Evolutionary conservation across 225 moss, liverwort and hornwort genomes (phyloP).

Genomic region (Pseudisothecium myosuroides): DNA sequence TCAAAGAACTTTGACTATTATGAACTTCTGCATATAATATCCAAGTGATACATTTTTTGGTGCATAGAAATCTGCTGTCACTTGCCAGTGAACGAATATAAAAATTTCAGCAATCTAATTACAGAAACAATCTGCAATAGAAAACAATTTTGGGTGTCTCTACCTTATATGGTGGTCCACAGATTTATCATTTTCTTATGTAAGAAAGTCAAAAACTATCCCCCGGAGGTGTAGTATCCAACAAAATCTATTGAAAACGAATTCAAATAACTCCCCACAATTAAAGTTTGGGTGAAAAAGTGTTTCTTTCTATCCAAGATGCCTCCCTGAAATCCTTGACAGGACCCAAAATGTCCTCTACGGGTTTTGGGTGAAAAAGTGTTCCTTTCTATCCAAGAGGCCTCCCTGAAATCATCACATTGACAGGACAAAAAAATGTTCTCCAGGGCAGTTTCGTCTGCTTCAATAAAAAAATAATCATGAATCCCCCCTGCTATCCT

Average conservation of each 20-base stretch:
- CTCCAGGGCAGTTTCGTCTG: too few relatives aligned
- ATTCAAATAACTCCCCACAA: not conserved
- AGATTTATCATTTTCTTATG: not conserved
- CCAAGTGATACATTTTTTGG: not conserved
- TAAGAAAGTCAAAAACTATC: too few relatives aligned
- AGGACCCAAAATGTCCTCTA: not conserved
- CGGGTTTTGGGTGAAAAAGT: too few relatives aligned
- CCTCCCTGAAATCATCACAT: too few relatives aligned
- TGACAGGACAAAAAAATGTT: too few relatives aligned
- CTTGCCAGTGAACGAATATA: not conserved
- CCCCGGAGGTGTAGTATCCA: accelerated
- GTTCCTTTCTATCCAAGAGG: too few relatives aligned
- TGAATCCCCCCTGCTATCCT: not conserved
- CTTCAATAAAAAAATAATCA: too few relatives aligned
- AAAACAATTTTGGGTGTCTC: too few relatives aligned
- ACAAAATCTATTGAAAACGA: not conserved
- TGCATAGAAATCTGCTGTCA: not conserved
- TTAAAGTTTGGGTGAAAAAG: too few relatives aligned
- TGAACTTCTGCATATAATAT: accelerated
- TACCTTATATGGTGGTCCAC: too few relatives aligned
- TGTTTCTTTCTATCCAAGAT: not conserved
- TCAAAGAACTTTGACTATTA: too few relatives aligned
- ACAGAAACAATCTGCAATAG: too few relatives aligned
- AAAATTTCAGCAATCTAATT: accelerated
- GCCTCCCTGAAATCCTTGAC: not conserved